Evolutionary conservation across 768 basidiomycete genomes (phyloP), one percentile per base, ranked within the genome.

Genomic region (Pleurotus eryngii): DNA sequence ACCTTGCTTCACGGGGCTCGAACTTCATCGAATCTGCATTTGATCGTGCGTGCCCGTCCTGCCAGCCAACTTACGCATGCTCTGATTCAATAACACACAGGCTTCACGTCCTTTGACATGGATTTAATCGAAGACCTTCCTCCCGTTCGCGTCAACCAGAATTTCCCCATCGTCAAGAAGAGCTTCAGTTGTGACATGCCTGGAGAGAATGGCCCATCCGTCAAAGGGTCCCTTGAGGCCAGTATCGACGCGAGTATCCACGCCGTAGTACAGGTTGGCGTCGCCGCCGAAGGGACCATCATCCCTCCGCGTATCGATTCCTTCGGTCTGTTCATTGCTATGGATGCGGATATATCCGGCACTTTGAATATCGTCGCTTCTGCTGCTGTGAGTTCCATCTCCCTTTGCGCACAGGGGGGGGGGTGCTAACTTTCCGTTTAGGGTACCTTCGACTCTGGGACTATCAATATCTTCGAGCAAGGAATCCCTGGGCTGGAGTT

Each of bases 401-500:
- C 38, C 12, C 7, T 9, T 35, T 11, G 30, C 11, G 8, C 30
- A 35, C 30, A 35, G 30, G 9, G 3, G 8, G 30, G 9, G 3
- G 8, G 0, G 30, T 9, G 30, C 30, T 35, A 4, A 35, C 30
- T 9, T 9, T 35, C 8, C 30, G 9, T 8, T 18, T 43, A 72
- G 67, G 71, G 70, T 0, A 62, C 58, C 0, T 51, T 75, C 46
- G 68, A 68, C 59, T 62, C 67, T 5, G 72, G 70, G 18, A 43
- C 59, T n/a, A 60, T 72, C 35, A 49, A 61, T 24, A 57, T 77
- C n/a, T 71, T 71, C 56, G 53, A 64, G 24, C 57, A 64, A 20
- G 74, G 73, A 2, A 64, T 77, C 22, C 75, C 74, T 1, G 65
- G 65, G 12, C 40, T 58, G 39, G 62, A 63, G 18, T 67, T 76